Conservation (phyloP, 2,329 filamentous ascomycete genomes). For the Simplicillium aogashimaense region DNA sequence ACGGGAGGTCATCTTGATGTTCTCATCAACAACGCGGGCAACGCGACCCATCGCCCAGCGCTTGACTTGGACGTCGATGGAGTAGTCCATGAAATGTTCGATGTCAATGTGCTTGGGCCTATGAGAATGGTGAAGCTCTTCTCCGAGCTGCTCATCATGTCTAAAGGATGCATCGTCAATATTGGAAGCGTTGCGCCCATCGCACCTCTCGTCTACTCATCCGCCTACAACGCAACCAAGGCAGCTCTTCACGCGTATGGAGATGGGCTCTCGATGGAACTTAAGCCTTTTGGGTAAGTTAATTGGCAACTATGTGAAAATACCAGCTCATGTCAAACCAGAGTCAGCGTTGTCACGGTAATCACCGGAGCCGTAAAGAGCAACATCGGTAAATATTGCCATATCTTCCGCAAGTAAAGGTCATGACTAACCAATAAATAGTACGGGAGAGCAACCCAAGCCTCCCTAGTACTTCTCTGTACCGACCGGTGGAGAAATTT, state of each 20-base stretch:
- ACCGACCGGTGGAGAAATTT: slow-evolving; percentile 5
- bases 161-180: slow-evolving; percentile 14
- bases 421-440: not conserved
- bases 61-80: slow-evolving; percentile 7
- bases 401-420: not conserved
- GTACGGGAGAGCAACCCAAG: slow-evolving; percentile 6
- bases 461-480: slow-evolving; percentile 8
- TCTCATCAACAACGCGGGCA: slow-evolving; percentile 7
- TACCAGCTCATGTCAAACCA: slow-evolving; percentile 1
- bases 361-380: slow-evolving; percentile 9
- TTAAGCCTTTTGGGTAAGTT: slow-evolving; percentile 13
- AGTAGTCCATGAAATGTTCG: slow-evolving; percentile 3
- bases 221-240: slow-evolving; percentile 13
- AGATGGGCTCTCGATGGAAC: slow-evolving; percentile 11
- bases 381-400: slow-evolving; percentile 8
- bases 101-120: slow-evolving; percentile 6
- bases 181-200: slow-evolving; percentile 14
- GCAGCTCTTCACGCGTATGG: slow-evolving; percentile 13
- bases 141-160: slow-evolving; percentile 10
- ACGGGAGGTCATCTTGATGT: slow-evolving; percentile 5
- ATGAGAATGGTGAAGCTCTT: slow-evolving; percentile 14
- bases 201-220: slow-evolving; percentile 10
- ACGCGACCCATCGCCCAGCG: slow-evolving; percentile 4
- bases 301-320: slow-evolving; percentile 5
- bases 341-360: slow-evolving; percentile 9